Base-by-base conservation (phyloP, 306 rosid species). In the Abrus pulchellus region DNA sequence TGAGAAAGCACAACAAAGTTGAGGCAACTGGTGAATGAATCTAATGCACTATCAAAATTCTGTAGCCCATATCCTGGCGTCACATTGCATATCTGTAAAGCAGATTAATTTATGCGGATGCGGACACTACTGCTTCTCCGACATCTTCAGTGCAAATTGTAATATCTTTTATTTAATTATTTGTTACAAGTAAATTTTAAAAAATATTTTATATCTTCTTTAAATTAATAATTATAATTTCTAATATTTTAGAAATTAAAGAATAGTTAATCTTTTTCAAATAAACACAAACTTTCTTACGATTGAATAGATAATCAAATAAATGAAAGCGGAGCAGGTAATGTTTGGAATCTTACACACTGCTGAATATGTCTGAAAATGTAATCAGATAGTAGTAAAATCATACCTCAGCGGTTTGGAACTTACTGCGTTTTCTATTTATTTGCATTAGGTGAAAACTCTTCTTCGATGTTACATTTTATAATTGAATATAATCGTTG, bases 361-460 rank as follows among this genome's bases (percentile, higher is more conserved):
- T 50, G 73, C 61, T 3, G 32, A 28, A 45, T 32, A 69, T 14
- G 41, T 13, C 20, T 20, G 20, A 20, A 20, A 20, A 20, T 20
- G 0, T 20, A 20, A 20, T 20, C 20, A 20, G 20, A 20, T 20
- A 20, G 20, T 20, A 20, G 72, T 13, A 34, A 71, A 54, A 60
- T 28, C 34, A 70, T 13, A 60, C 38, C 9, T 33, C 43, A 33
- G 30, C 43, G 11, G 4, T 41, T 64, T 53, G 84, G 74, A 80
- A 8, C 75, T 72, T 79, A 11, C 1, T 70, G 64, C 55, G 38
- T 44, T 70, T 50, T 61, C 74, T 62, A 45, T 60, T 40, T 10
- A 45, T 60, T 40, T 10, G 67, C 59, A 72, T 72, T 80, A 34
- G 66, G 68, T 53, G 84, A 73, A 65, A 54, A 29, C 52, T 54